Conservation (phyloP, 352 stramenopile genomes). For the Blastocystis sp. region DNA sequence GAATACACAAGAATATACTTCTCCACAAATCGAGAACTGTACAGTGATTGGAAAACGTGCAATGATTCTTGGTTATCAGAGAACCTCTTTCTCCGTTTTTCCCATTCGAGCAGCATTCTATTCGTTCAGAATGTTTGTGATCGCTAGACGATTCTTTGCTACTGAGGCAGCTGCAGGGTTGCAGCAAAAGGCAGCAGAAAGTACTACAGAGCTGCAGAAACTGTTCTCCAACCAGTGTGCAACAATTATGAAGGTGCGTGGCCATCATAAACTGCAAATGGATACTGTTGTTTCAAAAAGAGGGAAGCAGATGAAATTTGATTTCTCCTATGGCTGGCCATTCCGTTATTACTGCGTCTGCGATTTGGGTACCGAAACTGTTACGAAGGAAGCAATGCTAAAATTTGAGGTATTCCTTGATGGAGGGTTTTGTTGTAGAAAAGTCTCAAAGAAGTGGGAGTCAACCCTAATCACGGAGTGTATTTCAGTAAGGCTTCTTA, state of each 20-base stretch:
- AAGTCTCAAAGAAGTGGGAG: not conserved
- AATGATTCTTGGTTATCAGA: not conserved
- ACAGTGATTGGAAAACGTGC: not conserved
- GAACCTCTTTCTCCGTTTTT: not conserved
- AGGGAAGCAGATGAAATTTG: slow-evolving; percentile 5
- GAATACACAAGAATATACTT: not conserved
- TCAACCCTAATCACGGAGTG: not conserved
- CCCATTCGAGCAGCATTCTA: not conserved
- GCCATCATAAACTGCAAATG: slow-evolving; percentile 24
- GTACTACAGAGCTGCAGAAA: slow-evolving; percentile 8
- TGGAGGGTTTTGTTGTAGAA: not conserved
- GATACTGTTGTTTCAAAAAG: slow-evolving; percentile 10
- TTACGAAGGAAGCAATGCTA: slow-evolving; percentile 11
- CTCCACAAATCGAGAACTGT: not conserved
- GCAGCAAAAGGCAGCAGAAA: not conserved
- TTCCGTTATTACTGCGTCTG: slow-evolving; percentile 26
- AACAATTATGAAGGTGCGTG: slow-evolving; percentile 21
- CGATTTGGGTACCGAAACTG: slow-evolving; percentile 4
- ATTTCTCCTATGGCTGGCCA: slow-evolving; percentile 54
- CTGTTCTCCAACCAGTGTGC: slow-evolving; percentile 22
- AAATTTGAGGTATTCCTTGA: not conserved
- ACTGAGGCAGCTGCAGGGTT: not conserved
- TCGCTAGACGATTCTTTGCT: slow-evolving; percentile 46
- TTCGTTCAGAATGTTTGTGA: not conserved
- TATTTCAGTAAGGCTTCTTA: slow-evolving; percentile 40